Evolutionary conservation across 176 grass and related monocot species (phyloP).

Genomic region (Triticum turgidum): DNA sequence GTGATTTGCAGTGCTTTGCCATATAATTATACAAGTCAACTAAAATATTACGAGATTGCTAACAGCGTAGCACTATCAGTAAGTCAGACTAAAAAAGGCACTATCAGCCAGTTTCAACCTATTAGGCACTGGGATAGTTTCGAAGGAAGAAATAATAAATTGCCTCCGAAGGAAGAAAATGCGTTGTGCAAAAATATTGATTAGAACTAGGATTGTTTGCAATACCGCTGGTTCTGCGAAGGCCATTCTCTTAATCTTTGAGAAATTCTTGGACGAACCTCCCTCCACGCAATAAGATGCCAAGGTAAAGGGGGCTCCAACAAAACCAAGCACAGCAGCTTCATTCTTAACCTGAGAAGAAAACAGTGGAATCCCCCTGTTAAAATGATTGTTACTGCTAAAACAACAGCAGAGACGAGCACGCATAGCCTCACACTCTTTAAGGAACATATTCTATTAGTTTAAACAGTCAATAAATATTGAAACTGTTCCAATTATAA

Average conservation of each 20-base stretch:
- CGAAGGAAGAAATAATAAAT: not conserved
- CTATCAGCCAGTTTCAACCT: not conserved
- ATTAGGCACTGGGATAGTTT: not conserved
- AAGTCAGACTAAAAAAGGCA: constrained; percentile 14
- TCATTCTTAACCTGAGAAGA: constrained; percentile 86
- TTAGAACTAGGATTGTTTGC: not conserved
- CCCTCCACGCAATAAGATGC: constrained; percentile 98
- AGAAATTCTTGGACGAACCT: constrained; percentile 97
- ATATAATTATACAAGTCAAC: not conserved
- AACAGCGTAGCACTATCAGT: constrained; percentile 11
- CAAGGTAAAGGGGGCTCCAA: constrained; percentile 93
- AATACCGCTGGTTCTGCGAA: constrained; percentile 87
- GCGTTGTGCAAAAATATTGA: not conserved
- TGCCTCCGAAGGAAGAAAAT: not conserved
- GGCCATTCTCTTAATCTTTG: constrained; percentile 95
- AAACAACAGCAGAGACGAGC: not conserved
- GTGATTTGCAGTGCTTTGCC: not conserved
- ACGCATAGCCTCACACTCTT: not conserved
- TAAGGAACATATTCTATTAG: not conserved
- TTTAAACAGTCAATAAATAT: constrained; percentile 1
- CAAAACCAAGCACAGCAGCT: constrained; percentile 96
- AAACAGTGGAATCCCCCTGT: not conserved
- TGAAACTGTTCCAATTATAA: not conserved
- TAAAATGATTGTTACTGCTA: not conserved
- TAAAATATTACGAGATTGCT: constrained; percentile 1